phyloP scores from a whole-genome alignment of 129 eudicot species.

The Flaveria brownii region DNA sequence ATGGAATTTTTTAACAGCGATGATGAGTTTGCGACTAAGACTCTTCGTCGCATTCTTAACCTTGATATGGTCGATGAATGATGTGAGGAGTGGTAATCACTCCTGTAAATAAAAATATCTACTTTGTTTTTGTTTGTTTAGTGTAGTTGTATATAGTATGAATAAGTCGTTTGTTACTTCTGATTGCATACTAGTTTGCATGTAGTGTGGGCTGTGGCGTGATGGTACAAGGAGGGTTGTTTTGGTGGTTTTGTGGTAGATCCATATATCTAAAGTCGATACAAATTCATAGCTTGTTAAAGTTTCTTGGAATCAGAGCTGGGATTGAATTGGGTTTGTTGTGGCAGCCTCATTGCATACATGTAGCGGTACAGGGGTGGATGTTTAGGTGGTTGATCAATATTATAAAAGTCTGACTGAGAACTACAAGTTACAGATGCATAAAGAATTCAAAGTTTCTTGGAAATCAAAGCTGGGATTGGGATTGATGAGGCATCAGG shows the following conservation, averaged over 20 bases:
- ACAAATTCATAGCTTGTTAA: neutral
- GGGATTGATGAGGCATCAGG: constrained; percentile 1
- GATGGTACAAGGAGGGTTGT: constrained; percentile 37
- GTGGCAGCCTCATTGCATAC: neutral
- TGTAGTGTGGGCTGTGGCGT: constrained; percentile 25
- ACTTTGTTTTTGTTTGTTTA: constrained; percentile 29
- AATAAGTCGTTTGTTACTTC: constrained; percentile 43
- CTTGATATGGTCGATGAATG: constrained; percentile 71
- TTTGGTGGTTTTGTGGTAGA: constrained; percentile 11
- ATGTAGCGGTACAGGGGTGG: constrained; percentile 2
- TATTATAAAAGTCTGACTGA: constrained; percentile 18
- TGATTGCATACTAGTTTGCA: constrained; percentile 25
- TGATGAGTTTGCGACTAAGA: constrained; percentile 79
- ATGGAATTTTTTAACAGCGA: constrained; percentile 43
- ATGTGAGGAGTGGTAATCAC: constrained; percentile 37
- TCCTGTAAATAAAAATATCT: constrained; percentile 62
- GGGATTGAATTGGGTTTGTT: neutral
- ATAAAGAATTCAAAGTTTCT: constrained; percentile 18
- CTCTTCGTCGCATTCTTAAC: constrained; percentile 91
- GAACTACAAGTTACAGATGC: constrained; percentile 2
- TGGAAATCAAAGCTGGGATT: constrained; percentile 17
- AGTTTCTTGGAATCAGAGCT: constrained; percentile 4
- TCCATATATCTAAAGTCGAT: neutral
- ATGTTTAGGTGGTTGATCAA: constrained; percentile 31
- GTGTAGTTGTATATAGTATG: constrained; percentile 52